Evolutionary conservation across 495 filamentous ascomycete species (phyloP).

Genomic region (Lophiostoma macrostomum): DNA sequence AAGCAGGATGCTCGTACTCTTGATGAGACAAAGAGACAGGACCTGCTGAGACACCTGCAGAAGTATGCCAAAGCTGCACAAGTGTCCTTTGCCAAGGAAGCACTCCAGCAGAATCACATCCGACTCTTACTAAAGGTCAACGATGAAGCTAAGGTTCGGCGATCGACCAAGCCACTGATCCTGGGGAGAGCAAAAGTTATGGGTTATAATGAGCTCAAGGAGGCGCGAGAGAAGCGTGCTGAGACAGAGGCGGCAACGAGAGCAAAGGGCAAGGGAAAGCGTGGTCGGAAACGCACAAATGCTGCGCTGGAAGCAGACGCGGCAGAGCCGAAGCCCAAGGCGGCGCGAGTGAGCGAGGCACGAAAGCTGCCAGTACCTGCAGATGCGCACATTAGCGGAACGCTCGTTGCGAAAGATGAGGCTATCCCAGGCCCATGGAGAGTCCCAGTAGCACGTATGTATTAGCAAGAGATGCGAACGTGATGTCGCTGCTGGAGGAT

Average conservation of each 20-base stretch:
- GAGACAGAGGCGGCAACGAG: neutral
- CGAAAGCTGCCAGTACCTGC: neutral
- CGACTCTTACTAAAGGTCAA: conserved; percentile 3
- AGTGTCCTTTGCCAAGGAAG: conserved; percentile 10
- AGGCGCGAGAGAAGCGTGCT: neutral
- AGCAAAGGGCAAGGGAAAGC: conserved; percentile 12
- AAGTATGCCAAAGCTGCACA: conserved; percentile 9
- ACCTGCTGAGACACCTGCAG: conserved; percentile 6
- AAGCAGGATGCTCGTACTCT: conserved; percentile 4
- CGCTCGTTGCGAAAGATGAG: no score
- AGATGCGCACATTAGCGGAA: neutral
- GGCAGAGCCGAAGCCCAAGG: neutral
- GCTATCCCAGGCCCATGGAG: conserved; percentile 1
- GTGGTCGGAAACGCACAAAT: conserved; percentile 7
- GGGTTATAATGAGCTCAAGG: conserved; percentile 14
- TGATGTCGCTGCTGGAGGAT: no score
- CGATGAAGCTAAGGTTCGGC: conserved; percentile 17
- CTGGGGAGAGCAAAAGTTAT: conserved; percentile 8
- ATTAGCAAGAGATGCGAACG: no score
- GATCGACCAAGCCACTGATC: conserved; percentile 6
- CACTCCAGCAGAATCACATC: conserved; percentile 6
- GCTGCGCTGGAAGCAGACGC: conserved; percentile 6
- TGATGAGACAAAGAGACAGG: conserved; percentile 4
- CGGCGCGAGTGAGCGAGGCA: neutral
- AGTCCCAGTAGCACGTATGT: conserved; percentile 11